phyloP scores from a whole-genome alignment of 192 early-diverging fungal genomes.

The Linnemannia elongata region DNA sequence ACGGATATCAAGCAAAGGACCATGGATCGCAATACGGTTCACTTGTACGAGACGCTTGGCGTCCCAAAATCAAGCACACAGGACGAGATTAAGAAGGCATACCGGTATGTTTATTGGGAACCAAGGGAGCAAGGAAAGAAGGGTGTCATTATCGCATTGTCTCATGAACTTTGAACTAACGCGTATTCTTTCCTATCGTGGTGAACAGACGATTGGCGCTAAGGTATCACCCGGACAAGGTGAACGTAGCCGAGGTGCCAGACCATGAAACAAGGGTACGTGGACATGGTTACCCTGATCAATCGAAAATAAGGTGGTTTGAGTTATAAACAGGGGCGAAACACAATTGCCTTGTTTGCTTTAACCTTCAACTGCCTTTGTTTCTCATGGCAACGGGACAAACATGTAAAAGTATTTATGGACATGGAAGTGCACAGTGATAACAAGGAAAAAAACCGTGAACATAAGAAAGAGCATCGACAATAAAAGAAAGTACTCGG shows the following conservation, averaged over 20 bases:
- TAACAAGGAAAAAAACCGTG: no score
- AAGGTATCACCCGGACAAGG: constrained; percentile 27
- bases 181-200: neutral
- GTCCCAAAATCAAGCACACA: constrained; percentile 58
- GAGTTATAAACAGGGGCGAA: neutral
- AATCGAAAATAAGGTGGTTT: neutral
- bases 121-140: no score
- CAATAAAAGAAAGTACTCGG: no score
- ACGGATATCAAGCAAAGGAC: neutral
- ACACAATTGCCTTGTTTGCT: neutral
- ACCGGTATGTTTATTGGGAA: neutral
- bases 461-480: no score
- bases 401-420: no score
- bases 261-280: constrained; percentile 27
- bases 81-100: constrained; percentile 67
- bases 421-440: no score
- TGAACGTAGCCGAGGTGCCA: constrained; percentile 18
- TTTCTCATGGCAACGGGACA: no score
- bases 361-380: neutral
- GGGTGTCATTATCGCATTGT: no score
- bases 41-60: constrained; percentile 60
- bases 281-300: neutral
- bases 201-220: constrained; percentile 15
- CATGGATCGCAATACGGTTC: constrained; percentile 66
- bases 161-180: neutral